These are phyloP conservation scores for Viridothelium virens DNA, from an alignment of 495 filamentous ascomycete species.

Conservation along the genomic window DNA sequence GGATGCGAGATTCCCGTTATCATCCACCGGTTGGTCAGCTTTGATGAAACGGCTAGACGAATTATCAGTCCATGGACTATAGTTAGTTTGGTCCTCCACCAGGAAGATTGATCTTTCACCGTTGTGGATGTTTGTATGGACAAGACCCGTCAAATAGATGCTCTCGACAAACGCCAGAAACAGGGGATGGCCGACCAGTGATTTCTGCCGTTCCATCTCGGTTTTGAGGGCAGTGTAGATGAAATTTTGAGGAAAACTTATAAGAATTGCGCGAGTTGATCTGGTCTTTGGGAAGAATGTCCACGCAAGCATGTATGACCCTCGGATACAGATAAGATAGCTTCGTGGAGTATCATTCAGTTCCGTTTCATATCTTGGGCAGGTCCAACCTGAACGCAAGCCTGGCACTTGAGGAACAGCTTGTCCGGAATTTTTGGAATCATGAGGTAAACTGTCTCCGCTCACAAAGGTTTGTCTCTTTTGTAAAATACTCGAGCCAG, in stretches of 20 bases:
- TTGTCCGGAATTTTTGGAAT: not conserved
- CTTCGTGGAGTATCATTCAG: not conserved
- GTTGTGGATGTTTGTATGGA: slow-evolving; percentile 1
- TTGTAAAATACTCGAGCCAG: not conserved
- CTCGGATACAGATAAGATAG: slow-evolving; percentile 4
- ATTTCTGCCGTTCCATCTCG: not conserved
- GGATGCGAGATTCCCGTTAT: not conserved
- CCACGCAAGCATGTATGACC: slow-evolving; percentile 2
- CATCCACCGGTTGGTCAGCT: not conserved
- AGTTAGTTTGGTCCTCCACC: not conserved
- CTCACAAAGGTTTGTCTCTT: not conserved
- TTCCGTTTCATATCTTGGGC: not conserved
- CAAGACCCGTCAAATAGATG: not conserved
- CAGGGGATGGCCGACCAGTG: not conserved
- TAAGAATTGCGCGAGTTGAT: slow-evolving; percentile 3
- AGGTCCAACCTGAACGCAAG: not conserved
- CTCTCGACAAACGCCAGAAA: not conserved
- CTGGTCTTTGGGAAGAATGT: not conserved
- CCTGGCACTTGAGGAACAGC: too few relatives aligned
- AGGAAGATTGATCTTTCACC: not conserved
- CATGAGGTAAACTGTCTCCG: not conserved
- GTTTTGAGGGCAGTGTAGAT: not conserved
- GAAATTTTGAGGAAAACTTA: not conserved
- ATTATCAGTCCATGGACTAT: not conserved
- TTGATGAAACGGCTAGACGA: not conserved